Evolutionary conservation across 129 eudicot species (phyloP), one percentile per base, ranked within the genome.

Genomic region (Mikania micrantha): DNA sequence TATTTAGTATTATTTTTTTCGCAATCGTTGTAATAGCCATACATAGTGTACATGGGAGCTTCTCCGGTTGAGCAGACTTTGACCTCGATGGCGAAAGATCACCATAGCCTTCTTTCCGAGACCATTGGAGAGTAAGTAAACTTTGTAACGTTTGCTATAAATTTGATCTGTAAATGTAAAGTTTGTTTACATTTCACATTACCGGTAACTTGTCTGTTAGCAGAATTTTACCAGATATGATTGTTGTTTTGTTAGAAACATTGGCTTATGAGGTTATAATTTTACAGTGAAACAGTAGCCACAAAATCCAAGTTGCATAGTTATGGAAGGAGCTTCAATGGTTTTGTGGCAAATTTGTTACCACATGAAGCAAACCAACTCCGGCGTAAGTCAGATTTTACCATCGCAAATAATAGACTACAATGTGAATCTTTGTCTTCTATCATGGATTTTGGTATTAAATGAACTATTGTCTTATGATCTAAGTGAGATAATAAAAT

Each of bases 11-110:
- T 61, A 11, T 62, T 20, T 45, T 49, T 11, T 9, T 61, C 39
- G 9, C 45, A 35, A 71, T 45, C 64, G 35, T 64, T 64, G 5
- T 50, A 27, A 64, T 83, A 87, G 97, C 74, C 90, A 4, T 91
- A 87, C 75, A 87, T 91, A 28, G 92, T 87, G 44, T 87, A 91
- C 87, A 87, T 91, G 97, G 97, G 97, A 70, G 95, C 80, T 32
- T 53, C 87, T 49, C 85, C 87, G 0, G 76, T 58, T 47, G 16
- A 72, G 64, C 40, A 15, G 34, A 61, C 62, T 1, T 7, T 48
- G 47, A 50, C 57, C 66, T 22, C 82, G 0, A n/a, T 66, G 24
- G 66, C 7, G 16, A 21, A 71, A 40, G 72, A 64, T 42, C 97
- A 91, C 78, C 64, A 77, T 21, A 69, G 29, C 65, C 84, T 91